Evolutionary conservation across 441 rosid genomes (phyloP), one percentile per base, ranked within the genome.

Genomic region (Populus hybrid): DNA sequence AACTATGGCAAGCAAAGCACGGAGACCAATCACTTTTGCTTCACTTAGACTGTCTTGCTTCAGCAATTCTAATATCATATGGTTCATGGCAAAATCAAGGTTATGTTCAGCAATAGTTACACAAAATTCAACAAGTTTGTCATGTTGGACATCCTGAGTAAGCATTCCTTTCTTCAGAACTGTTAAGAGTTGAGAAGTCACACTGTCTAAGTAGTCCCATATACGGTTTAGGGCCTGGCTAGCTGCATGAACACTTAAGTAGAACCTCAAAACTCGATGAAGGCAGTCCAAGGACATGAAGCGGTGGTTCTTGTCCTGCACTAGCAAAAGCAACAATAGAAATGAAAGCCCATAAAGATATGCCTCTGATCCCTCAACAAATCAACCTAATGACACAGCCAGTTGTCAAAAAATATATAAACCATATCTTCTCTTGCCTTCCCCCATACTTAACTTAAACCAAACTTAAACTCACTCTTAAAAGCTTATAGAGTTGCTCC

Each of bases 51-150:
- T 93, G 83, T 94, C 98, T 87, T 94, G 99, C 85, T 94, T 97
- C 81, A 97, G 88, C 87, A 97, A 88, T 88, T 94, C 99, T 75
- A 97, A 83, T 56, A 97, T 85, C 99, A 97, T 97, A 83, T 94
- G 99, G 83, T 97, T 97, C 99, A 97, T 97, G 71, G 99, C 87
- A 79, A 97, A 97, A 88, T 97, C 99, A 86, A 94, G 99, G 89
- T 97, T 94, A 89, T 97, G 99, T 69, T 94, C 99, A 29, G 99
- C 97, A 79, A 97, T 89, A 70, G 97, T 91, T 81, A 94, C 99
- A 83, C 99, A 97, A 80, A 97, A 97, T 80, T 97, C 99, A 73
- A 97, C 98, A 80, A 97, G 92, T 86, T 97, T 97, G 86, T 97
- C 99, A 77, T 97, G 99, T 77, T 97, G 99, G 69, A 89, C 93